Evolutionary conservation across 2,329 filamentous ascomycete genomes (phyloP), one percentile per base, ranked within the genome.

Genomic region (Emericellopsis cladophorae): DNA sequence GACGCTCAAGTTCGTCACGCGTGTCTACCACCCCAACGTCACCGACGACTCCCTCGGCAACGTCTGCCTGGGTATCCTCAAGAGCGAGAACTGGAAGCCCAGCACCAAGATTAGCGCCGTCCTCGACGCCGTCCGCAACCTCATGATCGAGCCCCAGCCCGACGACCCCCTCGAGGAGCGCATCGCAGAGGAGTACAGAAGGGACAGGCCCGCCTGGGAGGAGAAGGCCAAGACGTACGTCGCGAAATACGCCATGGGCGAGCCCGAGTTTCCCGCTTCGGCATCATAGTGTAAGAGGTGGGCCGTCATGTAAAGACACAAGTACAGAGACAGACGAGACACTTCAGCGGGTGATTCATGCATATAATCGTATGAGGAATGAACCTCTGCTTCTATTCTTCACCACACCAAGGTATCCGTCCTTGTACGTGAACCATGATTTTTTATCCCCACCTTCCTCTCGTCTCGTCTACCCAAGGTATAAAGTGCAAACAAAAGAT

Each of bases 1-100:
- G 14, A 67, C 73, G 45, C 72, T 94, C 51, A 78, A 73, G 55
- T 94, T 95, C 72, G 66, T 70, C 49, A 95, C 88, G 40, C 90
- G 89, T 64, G 84, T 95, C 69, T 95, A 94, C 74, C 89, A 95
- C 67, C 88, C 89, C 36, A 95, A 95, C 65, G 76, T 95, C 44
- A 87, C 82, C 55, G 92, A 94, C 71, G 88, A 94, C 61, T 74
- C 76, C 55, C 76, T 79, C 49, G 89, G 89, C 46, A 81, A 74
- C 63, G 85, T 95, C 76, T 95, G 89, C 64, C 71, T 95, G 36
- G 79, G 77, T 45, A 75, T 89, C 61, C 76, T 95, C 51, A 86
- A 89, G 57, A 61, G 81, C 24, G 87, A 94, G 53, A 81, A 86
- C 62, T 95, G 89, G 89, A 95, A 95, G 71, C 89, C 89, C 15